A percentile compares a stretch with the other conserved stretches of the same genome.
These are phyloP conservation scores for Melocanna baccifera DNA, from an alignment of 176 grass and related monocot genomes.

Conservation along the genomic window DNA sequence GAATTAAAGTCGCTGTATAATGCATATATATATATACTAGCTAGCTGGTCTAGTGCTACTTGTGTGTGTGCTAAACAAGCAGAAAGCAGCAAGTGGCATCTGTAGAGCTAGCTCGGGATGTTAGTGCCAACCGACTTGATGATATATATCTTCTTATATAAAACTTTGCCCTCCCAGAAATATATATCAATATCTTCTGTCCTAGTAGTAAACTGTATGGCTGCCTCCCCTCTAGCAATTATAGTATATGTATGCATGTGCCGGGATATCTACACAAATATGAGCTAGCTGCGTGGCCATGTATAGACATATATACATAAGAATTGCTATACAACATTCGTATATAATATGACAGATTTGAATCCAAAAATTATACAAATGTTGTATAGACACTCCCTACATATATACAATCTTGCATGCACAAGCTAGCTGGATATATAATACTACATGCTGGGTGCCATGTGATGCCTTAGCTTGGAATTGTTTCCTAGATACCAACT, in stretches of 20 bases:
- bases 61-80: conserved; percentile 17
- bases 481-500: conserved; percentile 84
- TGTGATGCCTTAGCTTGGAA: conserved; percentile 58
- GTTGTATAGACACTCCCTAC: no score
- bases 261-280: conserved; percentile 42
- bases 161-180: conserved; percentile 37
- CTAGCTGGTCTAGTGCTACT: not conserved
- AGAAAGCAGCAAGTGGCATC: conserved; percentile 46
- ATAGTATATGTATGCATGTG: conserved; percentile 52
- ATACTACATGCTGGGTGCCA: conserved; percentile 49
- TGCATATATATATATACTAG: not conserved
- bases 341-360: no score
- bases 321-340: no score
- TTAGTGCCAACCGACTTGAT: conserved; percentile 38
- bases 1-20: not conserved
- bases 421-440: conserved; percentile 53
- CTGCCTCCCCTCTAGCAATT: conserved; percentile 33
- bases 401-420: conserved; percentile 30
- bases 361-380: no score
- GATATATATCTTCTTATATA: conserved; percentile 35
- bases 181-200: conserved; percentile 58
- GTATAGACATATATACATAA: not conserved
- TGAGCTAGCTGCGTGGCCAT: no score
- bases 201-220: conserved; percentile 42
- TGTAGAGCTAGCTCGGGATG: conserved; percentile 30